Evolutionary conservation across 371 early-diverging fungal genomes (phyloP), one percentile per base, ranked within the genome.

Genomic region (Actinomortierella wolfii): DNA sequence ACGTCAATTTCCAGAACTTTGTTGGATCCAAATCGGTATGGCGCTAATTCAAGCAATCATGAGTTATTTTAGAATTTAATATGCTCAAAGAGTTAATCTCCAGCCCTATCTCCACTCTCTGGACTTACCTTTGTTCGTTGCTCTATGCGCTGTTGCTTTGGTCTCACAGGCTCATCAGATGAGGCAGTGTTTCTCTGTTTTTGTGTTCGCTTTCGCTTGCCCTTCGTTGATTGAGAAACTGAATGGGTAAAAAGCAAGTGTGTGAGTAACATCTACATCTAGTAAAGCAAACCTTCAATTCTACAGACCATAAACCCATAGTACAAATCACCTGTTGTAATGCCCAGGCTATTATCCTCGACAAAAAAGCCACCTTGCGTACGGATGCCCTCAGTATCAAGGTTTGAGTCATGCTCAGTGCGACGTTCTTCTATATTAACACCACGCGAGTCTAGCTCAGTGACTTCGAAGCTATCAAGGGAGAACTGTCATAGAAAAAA

Each of bases 1-100:
- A 34, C 39, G 54, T 23, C 43, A 54, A 24, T 24, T 54, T 42
- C 54, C 54, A 54, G 23, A 54, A 54, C 54, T 54, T 54, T 34
- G 54, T 17, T 34, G 11, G 42, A 54, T 54, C 54, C 54, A 54
- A 21, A n/a, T 42, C 43, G 43, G 3, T 23, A 42, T 54, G 54
- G 40, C 54, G 54, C 54, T 54, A 54, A 54, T 54, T 54, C 42
- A 41, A 54, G 54, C 23, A 20, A 23, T 23, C 42, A 7, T 42
- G 34, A 34, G 34, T 24, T 18, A 42, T 20, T 40, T 54, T 42
- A 54, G 54, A 11, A 14, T 20, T 40, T 14, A 21, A 42, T 9
- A 42, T 21, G 15, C 54, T 54, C 54, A 54, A 13, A 42, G 24
- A 42, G 4, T 34, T 21, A 42, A 21, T 40, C 23, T n/a, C 54